These are phyloP conservation scores for Penicillium sp. DNA, from an alignment of 2,329 filamentous ascomycete genomes.

Conservation along the genomic window DNA sequence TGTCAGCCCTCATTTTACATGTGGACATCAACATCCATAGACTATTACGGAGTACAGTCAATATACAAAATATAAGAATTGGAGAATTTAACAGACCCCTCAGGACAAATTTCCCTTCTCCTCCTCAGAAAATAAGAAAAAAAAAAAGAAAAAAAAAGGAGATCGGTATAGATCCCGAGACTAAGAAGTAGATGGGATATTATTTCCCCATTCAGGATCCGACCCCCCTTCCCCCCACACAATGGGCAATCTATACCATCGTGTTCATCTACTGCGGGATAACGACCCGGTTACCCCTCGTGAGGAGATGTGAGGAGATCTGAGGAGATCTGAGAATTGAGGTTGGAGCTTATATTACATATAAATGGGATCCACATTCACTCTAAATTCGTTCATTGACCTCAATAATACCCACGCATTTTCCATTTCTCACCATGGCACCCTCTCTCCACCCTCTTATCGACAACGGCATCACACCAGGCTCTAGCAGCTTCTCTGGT, in stretches of 20 bases:
- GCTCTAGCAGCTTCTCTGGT: constrained; percentile 55
- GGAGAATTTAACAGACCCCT: not conserved
- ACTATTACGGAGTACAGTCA: too few relatives aligned
- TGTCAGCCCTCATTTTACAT: not conserved
- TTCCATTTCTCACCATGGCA: constrained; percentile 18
- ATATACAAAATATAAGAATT: not conserved
- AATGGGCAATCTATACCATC: not conserved
- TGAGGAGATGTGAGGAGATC: not conserved
- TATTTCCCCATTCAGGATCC: constrained; percentile 3
- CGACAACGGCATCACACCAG: constrained; percentile 62
- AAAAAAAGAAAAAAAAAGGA: not conserved
- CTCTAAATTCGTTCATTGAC: not conserved
- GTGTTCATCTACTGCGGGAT: not conserved
- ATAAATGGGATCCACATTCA: not conserved
- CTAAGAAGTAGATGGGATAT: not conserved
- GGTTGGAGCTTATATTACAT: not conserved
- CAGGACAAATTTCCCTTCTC: not conserved
- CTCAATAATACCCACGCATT: not conserved
- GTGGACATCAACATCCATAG: not conserved
- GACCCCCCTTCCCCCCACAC: not conserved
- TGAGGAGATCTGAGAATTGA: not conserved
- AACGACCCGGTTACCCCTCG: not conserved
- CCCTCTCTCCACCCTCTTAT: constrained; percentile 61
- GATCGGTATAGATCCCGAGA: not conserved
- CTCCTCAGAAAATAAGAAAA: not conserved